phyloP scores from a whole-genome alignment of 495 filamentous ascomycete genomes.

The Penicillium salamii region DNA sequence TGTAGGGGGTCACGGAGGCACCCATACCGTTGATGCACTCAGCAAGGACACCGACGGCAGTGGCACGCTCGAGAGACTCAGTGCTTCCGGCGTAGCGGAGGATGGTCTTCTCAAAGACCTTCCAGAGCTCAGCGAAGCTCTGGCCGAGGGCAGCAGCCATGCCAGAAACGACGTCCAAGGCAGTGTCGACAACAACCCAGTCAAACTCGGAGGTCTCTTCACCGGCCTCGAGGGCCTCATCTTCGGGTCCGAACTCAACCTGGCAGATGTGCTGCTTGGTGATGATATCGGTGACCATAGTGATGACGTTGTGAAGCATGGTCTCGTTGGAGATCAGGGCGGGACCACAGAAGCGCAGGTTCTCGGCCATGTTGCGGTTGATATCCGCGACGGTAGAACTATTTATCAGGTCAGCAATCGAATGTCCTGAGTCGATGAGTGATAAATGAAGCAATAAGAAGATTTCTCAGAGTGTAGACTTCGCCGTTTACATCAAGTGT shows the following conservation, averaged over 20 bases:
- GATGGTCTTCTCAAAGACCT: constrained; percentile 86
- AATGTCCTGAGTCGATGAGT: background rate
- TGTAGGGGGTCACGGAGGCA: constrained; percentile 70
- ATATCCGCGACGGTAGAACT: constrained; percentile 91
- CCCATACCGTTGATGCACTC: constrained; percentile 90
- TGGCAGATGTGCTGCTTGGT: constrained; percentile 90
- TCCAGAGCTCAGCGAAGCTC: constrained; percentile 84
- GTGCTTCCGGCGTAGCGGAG: constrained; percentile 81
- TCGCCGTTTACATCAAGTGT: constrained; percentile 89
- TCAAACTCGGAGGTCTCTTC: constrained; percentile 94
- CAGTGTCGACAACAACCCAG: constrained; percentile 94
- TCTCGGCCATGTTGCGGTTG: constrained; percentile 90
- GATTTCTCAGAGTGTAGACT: constrained; percentile 47
- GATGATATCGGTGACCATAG: constrained; percentile 68
- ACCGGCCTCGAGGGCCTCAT: constrained; percentile 61
- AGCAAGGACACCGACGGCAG: constrained; percentile 85
- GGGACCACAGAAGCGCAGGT: constrained; percentile 87
- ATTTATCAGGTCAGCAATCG: constrained; percentile 38
- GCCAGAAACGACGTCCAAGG: constrained; percentile 81
- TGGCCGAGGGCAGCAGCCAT: constrained; percentile 78
- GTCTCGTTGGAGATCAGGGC: constrained; percentile 71
- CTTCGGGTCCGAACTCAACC: constrained; percentile 77
- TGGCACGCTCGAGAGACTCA: constrained; percentile 81
- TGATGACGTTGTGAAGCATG: constrained; percentile 62
- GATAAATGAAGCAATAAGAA: constrained; percentile 12